phyloP scores from a whole-genome alignment of 73 alveolate species.

The Paramecium sonneborni region DNA sequence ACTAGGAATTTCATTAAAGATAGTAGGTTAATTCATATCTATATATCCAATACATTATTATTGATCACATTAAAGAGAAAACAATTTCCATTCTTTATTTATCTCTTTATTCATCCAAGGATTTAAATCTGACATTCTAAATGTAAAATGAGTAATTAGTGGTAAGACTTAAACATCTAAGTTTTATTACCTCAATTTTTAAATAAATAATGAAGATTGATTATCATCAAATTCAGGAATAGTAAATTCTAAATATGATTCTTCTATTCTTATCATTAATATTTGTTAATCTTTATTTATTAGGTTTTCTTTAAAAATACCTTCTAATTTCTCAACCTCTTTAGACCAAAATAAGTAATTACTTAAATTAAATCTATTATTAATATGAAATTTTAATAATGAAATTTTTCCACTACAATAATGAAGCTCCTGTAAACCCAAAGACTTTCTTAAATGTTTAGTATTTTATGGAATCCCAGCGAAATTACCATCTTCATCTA shows the following conservation, averaged over 20 bases:
- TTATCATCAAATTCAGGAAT: constrained; percentile 25
- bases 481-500: not conserved
- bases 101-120: constrained; percentile 33
- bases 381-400: not conserved
- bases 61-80: not conserved
- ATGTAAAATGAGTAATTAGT: not conserved
- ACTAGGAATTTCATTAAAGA: not conserved
- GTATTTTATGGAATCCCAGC: not conserved
- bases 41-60: not conserved
- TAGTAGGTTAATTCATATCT: not conserved
- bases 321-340: not conserved
- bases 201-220: not conserved
- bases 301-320: not conserved
- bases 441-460: not conserved
- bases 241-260: constrained; percentile 13
- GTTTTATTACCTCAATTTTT: not conserved
- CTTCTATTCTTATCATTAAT: not conserved
- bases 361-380: not conserved
- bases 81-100: constrained; percentile 31
- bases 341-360: not conserved
- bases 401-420: not conserved
- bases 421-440: not conserved
- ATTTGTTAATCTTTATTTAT: not conserved
- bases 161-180: not conserved
- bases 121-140: constrained; percentile 5